Conservation (phyloP, 2,329 filamentous ascomycete species). For the Alternaria burnsii region DNA sequence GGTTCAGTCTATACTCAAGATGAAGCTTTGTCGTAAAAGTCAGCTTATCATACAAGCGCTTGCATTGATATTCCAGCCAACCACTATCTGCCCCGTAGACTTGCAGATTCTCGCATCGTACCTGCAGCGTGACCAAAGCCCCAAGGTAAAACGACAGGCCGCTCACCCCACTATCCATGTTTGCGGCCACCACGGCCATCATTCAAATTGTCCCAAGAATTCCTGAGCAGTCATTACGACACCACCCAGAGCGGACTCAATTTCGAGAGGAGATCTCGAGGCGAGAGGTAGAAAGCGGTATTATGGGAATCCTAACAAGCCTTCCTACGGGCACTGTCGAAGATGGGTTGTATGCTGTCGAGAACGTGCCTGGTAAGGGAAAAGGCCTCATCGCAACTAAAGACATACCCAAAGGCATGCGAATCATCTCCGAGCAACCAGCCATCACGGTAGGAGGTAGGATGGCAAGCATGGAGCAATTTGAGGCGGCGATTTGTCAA, state of each 20-base stretch:
- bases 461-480: conserved; percentile 29
- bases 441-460: conserved; percentile 43
- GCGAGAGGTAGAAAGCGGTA: not conserved
- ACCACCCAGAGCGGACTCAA: not conserved
- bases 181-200: not conserved
- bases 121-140: not conserved
- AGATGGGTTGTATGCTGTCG: conserved; percentile 20
- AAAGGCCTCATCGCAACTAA: conserved; percentile 52
- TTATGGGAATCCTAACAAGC: not conserved
- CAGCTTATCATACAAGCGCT: not conserved
- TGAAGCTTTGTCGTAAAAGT: not conserved
- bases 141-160: not conserved
- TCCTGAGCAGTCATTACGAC: not conserved
- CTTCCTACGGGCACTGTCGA: conserved; percentile 1
- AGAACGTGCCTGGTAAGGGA: conserved; percentile 47
- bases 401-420: conserved; percentile 51
- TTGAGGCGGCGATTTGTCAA: not conserved
- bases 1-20: not conserved
- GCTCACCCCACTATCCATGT: not conserved
- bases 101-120: not conserved
- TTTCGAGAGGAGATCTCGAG: no score
- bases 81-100: not conserved
- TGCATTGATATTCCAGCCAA: not conserved
- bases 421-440: conserved; percentile 54
- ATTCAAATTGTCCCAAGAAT: not conserved